Evolutionary conservation across 192 early-diverging fungal genomes (phyloP), one percentile per base, ranked within the genome.

Genomic region (Backusella macrospora): DNA sequence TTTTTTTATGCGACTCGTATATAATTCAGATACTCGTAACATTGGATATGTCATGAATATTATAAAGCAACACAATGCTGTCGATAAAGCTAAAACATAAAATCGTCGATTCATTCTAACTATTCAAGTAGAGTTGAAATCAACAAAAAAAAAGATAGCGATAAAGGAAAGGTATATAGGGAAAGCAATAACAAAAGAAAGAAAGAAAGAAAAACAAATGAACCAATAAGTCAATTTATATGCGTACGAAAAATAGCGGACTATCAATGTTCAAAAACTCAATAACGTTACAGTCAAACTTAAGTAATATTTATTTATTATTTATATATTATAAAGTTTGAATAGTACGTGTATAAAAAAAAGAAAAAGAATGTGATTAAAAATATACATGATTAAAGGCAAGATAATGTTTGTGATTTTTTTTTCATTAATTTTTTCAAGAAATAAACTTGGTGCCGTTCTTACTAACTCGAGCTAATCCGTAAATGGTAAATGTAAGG

Each of bases 401-500:
- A 34, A 34, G 29, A 34, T 34, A 34, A 34, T 34, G 29, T 34
- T 34, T 34, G 29, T 34, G 29, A 34, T 23, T 59, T 21, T 55
- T 55, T 55, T 55, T 55, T 55, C 23, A 12, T 9, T 18, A 52
- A 8, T 18, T 18, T 52, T 52, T 52, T 52, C 16, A 18, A 9
- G 7, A 34, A 34, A 2, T 34, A 34, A 34, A 34, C 29, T 34
- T 34, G 29, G 29, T 34, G 29, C 29, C 2, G 29, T 34, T 34
- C 2, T 2, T 34, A 2, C 29, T 34, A 34, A 34, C 29, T 52
- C 7, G 48, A 52, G 7, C 48, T 72, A 72, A 16, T 62, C 71
- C 26, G 59, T 44, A 72, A 72, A 72, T 13, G 52, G 71, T 44
- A 72, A 26, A 13, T 43, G 52, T 44, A 72, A 26, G 37, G 72